Conservation (phyloP, 345 rosid genomes). For the Pistacia integerrima region DNA sequence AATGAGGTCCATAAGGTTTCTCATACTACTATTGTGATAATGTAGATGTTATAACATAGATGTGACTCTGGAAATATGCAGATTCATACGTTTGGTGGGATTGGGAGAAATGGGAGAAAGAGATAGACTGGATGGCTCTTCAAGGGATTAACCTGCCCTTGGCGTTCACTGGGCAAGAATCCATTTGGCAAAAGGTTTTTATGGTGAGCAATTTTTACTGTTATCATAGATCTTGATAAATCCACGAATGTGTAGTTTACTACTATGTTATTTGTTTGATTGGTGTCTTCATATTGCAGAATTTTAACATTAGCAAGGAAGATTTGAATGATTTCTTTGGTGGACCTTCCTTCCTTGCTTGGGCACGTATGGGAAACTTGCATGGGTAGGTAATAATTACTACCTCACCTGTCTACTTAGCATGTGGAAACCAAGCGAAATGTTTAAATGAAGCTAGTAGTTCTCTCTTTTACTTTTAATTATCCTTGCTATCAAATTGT, state of each 20-base stretch:
- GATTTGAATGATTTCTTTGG: conserved; percentile 86
- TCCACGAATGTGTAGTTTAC: background rate
- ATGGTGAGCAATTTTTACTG: conserved; percentile 42
- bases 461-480: background rate
- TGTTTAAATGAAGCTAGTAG: background rate
- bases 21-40: background rate
- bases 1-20: background rate
- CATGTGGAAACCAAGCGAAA: background rate
- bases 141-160: conserved; percentile 95
- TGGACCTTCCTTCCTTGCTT: conserved; percentile 98
- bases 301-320: conserved; percentile 61
- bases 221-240: conserved; percentile 3
- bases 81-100: conserved; percentile 98
- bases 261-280: conserved; percentile 1
- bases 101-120: conserved; percentile 95
- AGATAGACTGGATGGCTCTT: conserved; percentile 99
- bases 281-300: conserved; percentile 44
- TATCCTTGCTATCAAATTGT: background rate
- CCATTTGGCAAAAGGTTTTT: conserved; percentile 93
- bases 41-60: background rate
- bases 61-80: conserved; percentile 17
- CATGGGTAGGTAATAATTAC: conserved; percentile 62
- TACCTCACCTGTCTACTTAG: background rate
- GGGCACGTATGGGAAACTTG: conserved; percentile 99
- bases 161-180: conserved; percentile 94